A percentile compares a stretch with the other conserved stretches of the same genome.
These are phyloP conservation scores for Nosema bombycis DNA, from an alignment of 371 early-diverging fungal species.

Conservation along the genomic window DNA sequence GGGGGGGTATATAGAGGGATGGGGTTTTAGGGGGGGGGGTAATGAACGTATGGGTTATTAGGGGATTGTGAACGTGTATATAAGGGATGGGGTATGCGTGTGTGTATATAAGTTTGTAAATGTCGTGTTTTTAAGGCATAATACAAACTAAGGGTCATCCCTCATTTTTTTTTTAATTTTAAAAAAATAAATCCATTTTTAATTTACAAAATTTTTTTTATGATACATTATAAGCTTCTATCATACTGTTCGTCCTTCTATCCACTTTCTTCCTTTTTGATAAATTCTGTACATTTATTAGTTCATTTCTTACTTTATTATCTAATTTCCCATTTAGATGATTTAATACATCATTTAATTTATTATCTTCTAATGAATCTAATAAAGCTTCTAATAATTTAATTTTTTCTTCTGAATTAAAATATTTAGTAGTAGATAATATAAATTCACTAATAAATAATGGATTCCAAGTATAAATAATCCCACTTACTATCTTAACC, in stretches of 20 bases:
- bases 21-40: too few species aligned
- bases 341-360: slow-evolving; percentile 49
- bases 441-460: slow-evolving; percentile 64
- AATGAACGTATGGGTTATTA: too few species aligned
- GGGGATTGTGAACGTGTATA: too few species aligned
- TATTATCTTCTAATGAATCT: slow-evolving; percentile 45
- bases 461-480: slow-evolving; percentile 64
- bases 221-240: slow-evolving; percentile 51
- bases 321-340: slow-evolving; percentile 53
- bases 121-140: too few species aligned
- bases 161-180: too few species aligned
- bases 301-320: slow-evolving; percentile 20
- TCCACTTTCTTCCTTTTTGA: slow-evolving; percentile 11
- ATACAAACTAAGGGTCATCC: too few species aligned
- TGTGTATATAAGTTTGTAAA: too few species aligned
- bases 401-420: slow-evolving; percentile 30
- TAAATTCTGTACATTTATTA: slow-evolving; percentile 12
- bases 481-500: slow-evolving; percentile 49
- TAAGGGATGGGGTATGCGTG: too few species aligned
- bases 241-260: slow-evolving; percentile 46
- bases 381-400: slow-evolving; percentile 29
- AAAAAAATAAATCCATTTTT: too few species aligned
- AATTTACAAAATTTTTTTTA: too few species aligned
- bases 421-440: slow-evolving; percentile 46
- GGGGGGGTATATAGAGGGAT: too few species aligned